phyloP scores from a whole-genome alignment of 2,329 filamentous ascomycete genomes.

The Xylaria sp. region DNA sequence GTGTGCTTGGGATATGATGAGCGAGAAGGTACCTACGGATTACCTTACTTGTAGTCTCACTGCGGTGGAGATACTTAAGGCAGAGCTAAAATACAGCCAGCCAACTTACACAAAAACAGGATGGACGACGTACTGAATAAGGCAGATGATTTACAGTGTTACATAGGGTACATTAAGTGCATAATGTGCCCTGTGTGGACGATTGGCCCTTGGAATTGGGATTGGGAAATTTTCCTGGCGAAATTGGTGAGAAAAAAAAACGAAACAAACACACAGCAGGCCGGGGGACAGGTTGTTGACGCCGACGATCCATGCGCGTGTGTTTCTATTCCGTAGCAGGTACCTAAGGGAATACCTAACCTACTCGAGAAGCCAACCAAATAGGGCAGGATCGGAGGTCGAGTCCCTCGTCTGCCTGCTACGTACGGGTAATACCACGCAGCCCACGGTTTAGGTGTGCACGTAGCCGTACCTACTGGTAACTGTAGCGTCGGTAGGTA shows the following conservation, averaged over 20 bases:
- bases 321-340: constrained; percentile 15
- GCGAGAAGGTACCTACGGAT: neutral
- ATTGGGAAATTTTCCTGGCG: constrained; percentile 14
- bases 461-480: neutral
- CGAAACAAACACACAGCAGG: constrained; percentile 10
- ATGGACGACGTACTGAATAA: neutral
- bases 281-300: constrained; percentile 17
- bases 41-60: neutral
- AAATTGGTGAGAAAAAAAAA: constrained; percentile 21
- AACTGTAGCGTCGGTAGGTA: neutral
- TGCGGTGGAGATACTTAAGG: neutral
- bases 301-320: constrained; percentile 9
- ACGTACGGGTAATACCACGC: neutral
- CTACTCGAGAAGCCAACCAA: constrained; percentile 11
- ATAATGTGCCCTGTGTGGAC: neutral
- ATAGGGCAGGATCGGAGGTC: constrained; percentile 4
- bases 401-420: neutral
- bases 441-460: neutral
- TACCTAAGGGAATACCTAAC: neutral
- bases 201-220: constrained; percentile 20
- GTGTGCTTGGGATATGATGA: neutral
- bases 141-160: neutral
- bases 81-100: constrained; percentile 9
- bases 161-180: neutral
- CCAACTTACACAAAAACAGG: neutral